Percentiles rank a stretch among this genome's conserved stretches.
Conservation (phyloP, 2,329 filamentous ascomycete genomes). For the Aschersonia sp. region DNA sequence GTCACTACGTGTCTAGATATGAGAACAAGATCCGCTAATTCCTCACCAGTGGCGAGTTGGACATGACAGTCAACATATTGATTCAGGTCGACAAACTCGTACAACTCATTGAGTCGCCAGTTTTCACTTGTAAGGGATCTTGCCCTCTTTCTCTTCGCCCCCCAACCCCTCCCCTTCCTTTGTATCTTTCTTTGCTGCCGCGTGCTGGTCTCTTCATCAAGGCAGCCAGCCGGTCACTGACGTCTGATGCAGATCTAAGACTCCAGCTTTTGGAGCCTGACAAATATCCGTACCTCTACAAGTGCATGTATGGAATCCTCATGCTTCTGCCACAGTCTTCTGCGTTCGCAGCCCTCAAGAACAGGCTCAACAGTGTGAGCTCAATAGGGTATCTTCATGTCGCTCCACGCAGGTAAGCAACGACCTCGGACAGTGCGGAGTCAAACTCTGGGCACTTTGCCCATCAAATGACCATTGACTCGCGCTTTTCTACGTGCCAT, state of each 20-base stretch:
- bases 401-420: slow-evolving; percentile 56
- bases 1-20: not conserved
- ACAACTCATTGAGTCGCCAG: slow-evolving; percentile 88
- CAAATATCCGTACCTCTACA: slow-evolving; percentile 87
- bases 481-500: too few relatives aligned
- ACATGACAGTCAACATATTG: slow-evolving; percentile 97
- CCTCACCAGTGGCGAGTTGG: slow-evolving; percentile 65
- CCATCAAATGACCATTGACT: too few relatives aligned
- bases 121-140: slow-evolving; percentile 71
- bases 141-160: not conserved
- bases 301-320: slow-evolving; percentile 89
- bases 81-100: slow-evolving; percentile 99
- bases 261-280: slow-evolving; percentile 92
- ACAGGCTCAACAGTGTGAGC: slow-evolving; percentile 90
- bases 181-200: too few relatives aligned
- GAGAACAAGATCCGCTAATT: not conserved
- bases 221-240: not conserved
- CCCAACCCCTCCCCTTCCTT: too few relatives aligned
- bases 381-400: slow-evolving; percentile 91
- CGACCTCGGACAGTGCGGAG: too few relatives aligned
- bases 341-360: slow-evolving; percentile 91
- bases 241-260: slow-evolving; percentile 53
- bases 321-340: slow-evolving; percentile 98
- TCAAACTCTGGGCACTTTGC: too few relatives aligned
- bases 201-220: too few relatives aligned